Evolutionary conservation across 2,329 filamentous ascomycete genomes (phyloP).

Genomic region (Aureobasidium sp.): DNA sequence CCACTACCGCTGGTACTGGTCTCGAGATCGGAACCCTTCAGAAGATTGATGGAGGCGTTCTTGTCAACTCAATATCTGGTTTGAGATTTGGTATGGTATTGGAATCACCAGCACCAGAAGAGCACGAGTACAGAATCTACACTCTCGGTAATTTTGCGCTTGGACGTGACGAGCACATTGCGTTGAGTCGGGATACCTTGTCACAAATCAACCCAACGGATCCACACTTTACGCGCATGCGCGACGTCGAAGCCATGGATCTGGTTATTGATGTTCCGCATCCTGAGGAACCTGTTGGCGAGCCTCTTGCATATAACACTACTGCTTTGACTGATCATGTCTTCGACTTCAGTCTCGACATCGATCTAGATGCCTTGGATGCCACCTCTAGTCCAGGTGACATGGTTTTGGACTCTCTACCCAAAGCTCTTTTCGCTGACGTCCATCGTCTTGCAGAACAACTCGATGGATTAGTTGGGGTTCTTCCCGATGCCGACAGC

Average conservation of each 20-base stretch:
- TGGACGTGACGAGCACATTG: constrained; percentile 81
- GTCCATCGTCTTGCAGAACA: constrained; percentile 16
- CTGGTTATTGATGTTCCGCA: constrained; percentile 55
- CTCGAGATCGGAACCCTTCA: constrained; percentile 42
- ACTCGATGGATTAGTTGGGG: constrained; percentile 15
- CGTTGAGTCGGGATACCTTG: constrained; percentile 64
- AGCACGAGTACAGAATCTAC: constrained; percentile 61
- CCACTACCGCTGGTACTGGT: constrained; percentile 45
- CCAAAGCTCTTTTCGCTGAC: constrained; percentile 16
- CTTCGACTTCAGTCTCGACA: constrained; percentile 15
- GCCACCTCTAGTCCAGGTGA: constrained; percentile 10
- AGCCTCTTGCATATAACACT: neutral
- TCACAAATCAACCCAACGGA: constrained; percentile 67
- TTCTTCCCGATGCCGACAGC: constrained; percentile 8
- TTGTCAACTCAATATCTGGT: constrained; percentile 55
- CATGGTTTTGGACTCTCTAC: constrained; percentile 13
- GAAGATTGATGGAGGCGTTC: constrained; percentile 51
- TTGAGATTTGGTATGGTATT: constrained; percentile 60
- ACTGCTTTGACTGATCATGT: neutral
- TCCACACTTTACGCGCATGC: constrained; percentile 73
- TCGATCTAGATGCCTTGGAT: constrained; percentile 16
- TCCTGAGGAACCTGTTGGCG: neutral
- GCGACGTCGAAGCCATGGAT: constrained; percentile 67
- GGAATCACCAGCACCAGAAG: constrained; percentile 44
- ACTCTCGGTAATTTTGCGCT: constrained; percentile 74